A percentile compares a stretch with the other conserved stretches of the same genome.
These are phyloP conservation scores for Aspergillus glaucus DNA, from an alignment of 2,329 filamentous ascomycete species.

Conservation along the genomic window DNA sequence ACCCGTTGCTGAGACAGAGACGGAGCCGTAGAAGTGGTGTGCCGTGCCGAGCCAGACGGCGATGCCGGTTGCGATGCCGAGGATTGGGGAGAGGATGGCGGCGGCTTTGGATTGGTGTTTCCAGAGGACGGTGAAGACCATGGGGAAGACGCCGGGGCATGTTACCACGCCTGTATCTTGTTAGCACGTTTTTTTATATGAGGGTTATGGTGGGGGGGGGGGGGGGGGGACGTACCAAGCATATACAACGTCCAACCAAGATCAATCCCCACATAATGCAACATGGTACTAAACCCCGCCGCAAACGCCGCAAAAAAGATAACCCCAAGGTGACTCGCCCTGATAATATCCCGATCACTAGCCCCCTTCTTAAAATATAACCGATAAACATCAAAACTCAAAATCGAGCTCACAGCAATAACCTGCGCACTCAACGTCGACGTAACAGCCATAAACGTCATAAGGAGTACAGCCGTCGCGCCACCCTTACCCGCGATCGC, in stretches of 20 bases:
- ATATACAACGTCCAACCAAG: constrained; percentile 52
- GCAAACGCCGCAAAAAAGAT: constrained; percentile 49
- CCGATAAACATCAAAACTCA: constrained; percentile 50
- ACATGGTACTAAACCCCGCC: constrained; percentile 46
- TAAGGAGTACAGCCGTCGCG: constrained; percentile 30
- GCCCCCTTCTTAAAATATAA: constrained; percentile 45
- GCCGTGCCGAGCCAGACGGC: constrained; percentile 50
- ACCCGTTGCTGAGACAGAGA: constrained; percentile 46
- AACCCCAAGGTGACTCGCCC: constrained; percentile 48
- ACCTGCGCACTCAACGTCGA: constrained; percentile 49
- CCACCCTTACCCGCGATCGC: constrained; percentile 36
- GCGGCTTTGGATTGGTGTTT: constrained; percentile 44
- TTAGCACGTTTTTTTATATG: neutral
- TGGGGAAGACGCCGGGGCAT: constrained; percentile 50
- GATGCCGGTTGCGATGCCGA: constrained; percentile 48
- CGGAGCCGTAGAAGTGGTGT: constrained; percentile 40
- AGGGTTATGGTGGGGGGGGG: neutral
- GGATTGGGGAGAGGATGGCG: constrained; percentile 45
- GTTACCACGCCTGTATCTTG: constrained; percentile 40
- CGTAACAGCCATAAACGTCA: constrained; percentile 39
- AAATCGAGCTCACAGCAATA: constrained; percentile 49
- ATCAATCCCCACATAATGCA: constrained; percentile 51
- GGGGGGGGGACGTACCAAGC: constrained; percentile 29
- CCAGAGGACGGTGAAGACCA: constrained; percentile 50
- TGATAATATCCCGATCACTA: constrained; percentile 45